Conservation (phyloP, 805 yeast species). For the Brettanomyces bruxellensis region DNA sequence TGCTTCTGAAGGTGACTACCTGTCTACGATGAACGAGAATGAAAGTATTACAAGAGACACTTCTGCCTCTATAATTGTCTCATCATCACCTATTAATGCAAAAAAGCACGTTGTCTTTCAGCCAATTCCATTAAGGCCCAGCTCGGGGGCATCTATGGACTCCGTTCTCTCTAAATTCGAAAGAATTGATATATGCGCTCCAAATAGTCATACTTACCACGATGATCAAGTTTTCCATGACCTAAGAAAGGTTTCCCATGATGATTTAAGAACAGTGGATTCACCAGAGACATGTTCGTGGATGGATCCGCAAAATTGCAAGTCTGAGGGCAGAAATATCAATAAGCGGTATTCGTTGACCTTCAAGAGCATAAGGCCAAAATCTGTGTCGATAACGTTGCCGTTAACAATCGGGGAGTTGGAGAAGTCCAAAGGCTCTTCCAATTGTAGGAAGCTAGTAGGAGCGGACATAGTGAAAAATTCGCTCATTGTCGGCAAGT, state of each 20-base stretch:
- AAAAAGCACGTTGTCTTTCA: slow-evolving; percentile 6
- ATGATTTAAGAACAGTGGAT: too few relatives aligned
- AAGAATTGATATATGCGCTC: slow-evolving; percentile 8
- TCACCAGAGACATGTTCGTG: slow-evolving; percentile 30
- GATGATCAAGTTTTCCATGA: too few relatives aligned
- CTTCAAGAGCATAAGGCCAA: slow-evolving; percentile 4
- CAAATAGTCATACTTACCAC: neutral
- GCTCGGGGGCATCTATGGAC: slow-evolving; percentile 18
- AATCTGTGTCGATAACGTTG: neutral
- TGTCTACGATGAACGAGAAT: too few relatives aligned
- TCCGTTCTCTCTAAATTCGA: slow-evolving; percentile 18
- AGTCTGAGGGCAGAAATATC: slow-evolving; percentile 4
- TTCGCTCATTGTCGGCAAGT: neutral
- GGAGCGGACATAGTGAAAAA: neutral
- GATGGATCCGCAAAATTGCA: slow-evolving; percentile 38
- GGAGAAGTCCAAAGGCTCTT: neutral
- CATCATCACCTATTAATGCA: too few relatives aligned
- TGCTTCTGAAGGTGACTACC: neutral
- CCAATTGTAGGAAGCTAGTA: neutral
- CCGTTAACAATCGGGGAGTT: neutral
- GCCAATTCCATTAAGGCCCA: slow-evolving; percentile 16
- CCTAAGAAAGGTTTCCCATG: too few relatives aligned
- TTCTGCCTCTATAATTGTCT: too few relatives aligned
- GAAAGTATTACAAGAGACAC: too few relatives aligned
- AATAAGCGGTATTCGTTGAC: slow-evolving; percentile 14